These are phyloP conservation scores for Ogataea paraovalis DNA, from an alignment of 805 yeast genomes.

Conservation along the genomic window DNA sequence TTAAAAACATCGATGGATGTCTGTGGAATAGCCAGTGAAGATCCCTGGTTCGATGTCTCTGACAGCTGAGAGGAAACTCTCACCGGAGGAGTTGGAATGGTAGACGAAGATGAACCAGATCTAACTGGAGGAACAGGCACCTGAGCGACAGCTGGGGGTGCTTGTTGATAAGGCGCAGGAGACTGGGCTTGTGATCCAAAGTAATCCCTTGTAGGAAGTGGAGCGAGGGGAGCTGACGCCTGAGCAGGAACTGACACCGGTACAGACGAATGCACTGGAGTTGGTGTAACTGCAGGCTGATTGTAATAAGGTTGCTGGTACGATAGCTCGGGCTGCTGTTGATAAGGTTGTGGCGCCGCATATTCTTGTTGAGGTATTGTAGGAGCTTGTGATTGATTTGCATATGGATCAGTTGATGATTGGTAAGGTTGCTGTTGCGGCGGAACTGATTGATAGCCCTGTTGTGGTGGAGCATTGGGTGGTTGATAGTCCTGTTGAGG, in stretches of 20 bases:
- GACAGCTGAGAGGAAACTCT: not conserved
- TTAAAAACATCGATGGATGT: conserved; percentile 1
- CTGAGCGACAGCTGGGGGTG: not conserved
- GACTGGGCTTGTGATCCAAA: not conserved
- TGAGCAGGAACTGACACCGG: not conserved
- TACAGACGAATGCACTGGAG: not conserved
- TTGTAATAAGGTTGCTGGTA: not conserved
- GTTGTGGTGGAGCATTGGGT: conserved; percentile 5
- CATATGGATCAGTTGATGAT: not conserved
- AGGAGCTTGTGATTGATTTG: conserved; percentile 1
- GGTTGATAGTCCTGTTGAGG: conserved; percentile 7
- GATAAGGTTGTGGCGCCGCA: conserved; percentile 1
- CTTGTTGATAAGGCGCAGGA: not conserved
- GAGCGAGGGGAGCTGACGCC: not conserved
- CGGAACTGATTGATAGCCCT: not conserved
- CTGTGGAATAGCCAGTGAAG: conserved; percentile 11
- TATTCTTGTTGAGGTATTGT: conserved; percentile 4
- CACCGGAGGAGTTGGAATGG: not conserved
- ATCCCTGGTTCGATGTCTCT: not conserved
- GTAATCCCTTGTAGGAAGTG: not conserved
- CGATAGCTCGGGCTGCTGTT: conserved; percentile 1
- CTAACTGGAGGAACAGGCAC: not conserved
- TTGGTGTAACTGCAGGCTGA: not conserved
- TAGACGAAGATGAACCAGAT: not conserved
- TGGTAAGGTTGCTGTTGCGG: not conserved